Conservation (phyloP, 2,329 filamentous ascomycete species). For the Diaporthe destruens region DNA sequence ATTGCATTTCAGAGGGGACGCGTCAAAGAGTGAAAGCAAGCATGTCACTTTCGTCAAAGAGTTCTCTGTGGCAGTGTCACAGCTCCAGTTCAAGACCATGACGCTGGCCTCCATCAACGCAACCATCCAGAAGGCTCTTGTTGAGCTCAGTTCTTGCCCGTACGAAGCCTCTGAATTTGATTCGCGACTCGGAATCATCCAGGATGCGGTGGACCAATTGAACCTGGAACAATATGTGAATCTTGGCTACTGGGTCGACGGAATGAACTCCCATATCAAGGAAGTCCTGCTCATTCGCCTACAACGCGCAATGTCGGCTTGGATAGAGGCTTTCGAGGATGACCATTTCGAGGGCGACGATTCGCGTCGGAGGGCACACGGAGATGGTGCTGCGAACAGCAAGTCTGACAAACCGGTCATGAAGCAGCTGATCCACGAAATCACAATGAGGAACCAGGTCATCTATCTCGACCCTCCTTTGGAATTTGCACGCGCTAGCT, state of each 20-base stretch:
- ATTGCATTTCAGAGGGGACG: slow-evolving; percentile 76
- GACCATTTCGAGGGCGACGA: slow-evolving; percentile 64
- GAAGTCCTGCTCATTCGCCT: slow-evolving; percentile 83
- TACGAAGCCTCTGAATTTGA: slow-evolving; percentile 87
- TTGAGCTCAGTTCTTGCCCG: slow-evolving; percentile 85
- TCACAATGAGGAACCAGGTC: slow-evolving; percentile 97
- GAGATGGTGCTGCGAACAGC: slow-evolving; percentile 54
- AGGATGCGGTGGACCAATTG: slow-evolving; percentile 93
- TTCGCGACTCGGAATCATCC: slow-evolving; percentile 84
- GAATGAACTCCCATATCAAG: slow-evolving; percentile 89
- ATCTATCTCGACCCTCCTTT: slow-evolving; percentile 96
- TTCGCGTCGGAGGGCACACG: slow-evolving; percentile 61
- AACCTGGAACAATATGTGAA: slow-evolving; percentile 98
- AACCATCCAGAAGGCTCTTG: slow-evolving; percentile 83
- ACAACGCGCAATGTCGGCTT: slow-evolving; percentile 84
- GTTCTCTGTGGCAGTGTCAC: slow-evolving; percentile 87
- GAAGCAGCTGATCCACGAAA: slow-evolving; percentile 84
- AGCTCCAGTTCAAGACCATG: slow-evolving; percentile 88
- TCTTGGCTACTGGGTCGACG: slow-evolving; percentile 87
- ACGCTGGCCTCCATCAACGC: slow-evolving; percentile 83
- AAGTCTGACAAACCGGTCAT: slow-evolving; percentile 73
- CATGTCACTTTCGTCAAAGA: slow-evolving; percentile 97
- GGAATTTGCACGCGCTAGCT: slow-evolving; percentile 90
- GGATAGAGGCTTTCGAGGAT: slow-evolving; percentile 88
- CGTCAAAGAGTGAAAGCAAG: slow-evolving; percentile 76